Evolutionary conservation across 164 flowering plant species (phyloP).

Genomic region (Piper longum): DNA sequence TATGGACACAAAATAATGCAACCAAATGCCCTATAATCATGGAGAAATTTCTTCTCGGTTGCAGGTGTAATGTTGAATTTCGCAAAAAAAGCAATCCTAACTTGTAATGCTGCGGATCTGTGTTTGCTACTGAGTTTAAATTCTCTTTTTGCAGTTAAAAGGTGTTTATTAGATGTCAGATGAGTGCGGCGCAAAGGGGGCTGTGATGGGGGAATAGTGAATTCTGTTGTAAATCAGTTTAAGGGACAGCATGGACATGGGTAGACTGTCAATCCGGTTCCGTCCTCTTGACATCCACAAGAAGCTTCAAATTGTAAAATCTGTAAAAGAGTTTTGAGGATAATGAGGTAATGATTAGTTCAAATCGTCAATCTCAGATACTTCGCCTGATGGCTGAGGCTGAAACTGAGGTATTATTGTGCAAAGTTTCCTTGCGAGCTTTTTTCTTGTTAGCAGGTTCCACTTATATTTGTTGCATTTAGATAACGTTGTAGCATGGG

Average conservation of each 20-base stretch:
- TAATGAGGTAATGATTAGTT: slow-evolving; percentile 61
- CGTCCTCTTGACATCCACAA: slow-evolving; percentile 95
- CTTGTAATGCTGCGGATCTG: no score
- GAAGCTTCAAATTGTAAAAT: slow-evolving; percentile 85
- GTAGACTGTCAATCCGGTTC: slow-evolving; percentile 81
- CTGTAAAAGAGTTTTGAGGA: slow-evolving; percentile 89
- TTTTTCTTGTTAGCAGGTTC: no score
- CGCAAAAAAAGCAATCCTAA: no score
- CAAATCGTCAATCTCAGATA: slow-evolving; percentile 59
- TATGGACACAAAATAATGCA: no score
- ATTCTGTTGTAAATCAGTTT: slow-evolving; percentile 7
- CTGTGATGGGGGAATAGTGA: slow-evolving; percentile 12
- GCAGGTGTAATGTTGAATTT: no score
- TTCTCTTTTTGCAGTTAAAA: no score
- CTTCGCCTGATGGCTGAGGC: slow-evolving; percentile 43
- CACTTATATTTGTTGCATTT: background rate
- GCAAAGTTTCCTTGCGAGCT: background rate
- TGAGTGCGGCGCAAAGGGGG: slow-evolving; percentile 1
- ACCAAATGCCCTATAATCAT: no score
- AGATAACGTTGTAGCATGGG: no score
- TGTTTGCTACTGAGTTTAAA: no score
- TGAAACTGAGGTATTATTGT: slow-evolving; percentile 38
- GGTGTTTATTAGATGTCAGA: background rate
- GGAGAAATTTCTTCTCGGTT: no score
- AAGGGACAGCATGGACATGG: slow-evolving; percentile 44